Base-by-base conservation (phyloP, 306 rosid genomes). In the Heteromeles arbutifolia region DNA sequence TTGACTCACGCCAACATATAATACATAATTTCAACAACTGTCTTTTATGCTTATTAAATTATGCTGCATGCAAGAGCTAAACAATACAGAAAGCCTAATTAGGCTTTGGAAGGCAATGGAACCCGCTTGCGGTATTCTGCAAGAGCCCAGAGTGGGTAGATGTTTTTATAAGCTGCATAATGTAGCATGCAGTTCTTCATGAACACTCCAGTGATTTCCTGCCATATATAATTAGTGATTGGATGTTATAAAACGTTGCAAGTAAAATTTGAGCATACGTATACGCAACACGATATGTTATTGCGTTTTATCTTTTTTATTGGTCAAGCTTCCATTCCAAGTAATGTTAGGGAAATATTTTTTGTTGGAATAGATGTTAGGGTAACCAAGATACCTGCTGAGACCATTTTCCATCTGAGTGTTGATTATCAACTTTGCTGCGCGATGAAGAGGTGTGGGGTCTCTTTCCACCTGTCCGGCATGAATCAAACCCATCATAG, bases 71-170 rank as follows among this genome's bases (percentile, higher is more conserved):
- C 0, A 28, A 28, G 29, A 41, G 45, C 45, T 11, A 41, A 3
- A 41, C 4, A 3, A 41, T 11, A 11, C 6, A 32, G 34, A 32
- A 4, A 32, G 34, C 34, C 34, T 32, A 32, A 32, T 50, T 17
- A 28, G 19, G 44, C 26, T 31, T 50, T 8, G 44, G 88, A 83
- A 57, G 85, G 87, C 84, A 88, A 80, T 4, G 85, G 65, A 75
- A 87, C 82, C 3, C 65, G 79, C 41, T 50, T 80, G 25, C 90
- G 68, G 69, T 90, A 88, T 73, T 90, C 91, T 32, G 93, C 93
- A 21, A 90, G 80, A 70, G 86, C 93, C 93, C 93, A 90, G 45
- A 90, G 24, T 0, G 93, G 96, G 52, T 37, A 88, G 10, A 87
- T 87, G 61, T 84, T 86, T 85, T 90, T 87, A 10, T 87, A 84